phyloP scores from a whole-genome alignment of 2,329 filamentous ascomycete genomes.

The Cadophora sp. region DNA sequence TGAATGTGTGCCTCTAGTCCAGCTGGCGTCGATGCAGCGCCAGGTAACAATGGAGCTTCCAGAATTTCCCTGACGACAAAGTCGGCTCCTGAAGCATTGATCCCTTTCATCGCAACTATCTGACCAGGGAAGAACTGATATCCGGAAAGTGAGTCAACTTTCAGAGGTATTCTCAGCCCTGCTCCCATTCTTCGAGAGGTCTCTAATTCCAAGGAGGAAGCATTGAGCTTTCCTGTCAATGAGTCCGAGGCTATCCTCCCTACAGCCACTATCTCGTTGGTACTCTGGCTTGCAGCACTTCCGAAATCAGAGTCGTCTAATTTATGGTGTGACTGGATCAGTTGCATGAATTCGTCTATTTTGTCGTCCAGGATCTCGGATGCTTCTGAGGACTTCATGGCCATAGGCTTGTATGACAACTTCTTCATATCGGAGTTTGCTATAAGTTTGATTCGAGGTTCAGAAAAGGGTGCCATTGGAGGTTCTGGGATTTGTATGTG shows the following conservation, averaged over 20 bases:
- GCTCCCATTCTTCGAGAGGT: conserved; percentile 84
- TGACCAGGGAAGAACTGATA: conserved; percentile 95
- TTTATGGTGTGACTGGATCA: conserved; percentile 76
- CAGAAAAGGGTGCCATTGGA: conserved; percentile 73
- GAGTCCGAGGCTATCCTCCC: conserved; percentile 91
- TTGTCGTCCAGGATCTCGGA: conserved; percentile 94
- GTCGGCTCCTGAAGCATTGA: conserved; percentile 83
- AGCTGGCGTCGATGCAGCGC: conserved; percentile 71
- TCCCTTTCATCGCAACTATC: conserved; percentile 85
- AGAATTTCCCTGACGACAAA: conserved; percentile 83
- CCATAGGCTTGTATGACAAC: conserved; percentile 88
- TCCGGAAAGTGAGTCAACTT: conserved; percentile 69
- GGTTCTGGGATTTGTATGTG: conserved; percentile 72
- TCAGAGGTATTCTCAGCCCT: conserved; percentile 81
- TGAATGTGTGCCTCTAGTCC: conserved; percentile 73
- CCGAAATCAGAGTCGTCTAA: conserved; percentile 85
- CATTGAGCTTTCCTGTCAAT: conserved; percentile 84
- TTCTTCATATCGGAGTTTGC: conserved; percentile 91
- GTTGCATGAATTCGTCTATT: conserved; percentile 85
- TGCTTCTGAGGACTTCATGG: conserved; percentile 91
- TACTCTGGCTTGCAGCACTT: conserved; percentile 84
- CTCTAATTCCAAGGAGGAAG: conserved; percentile 85
- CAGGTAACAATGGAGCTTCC: conserved; percentile 74
- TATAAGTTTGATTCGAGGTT: conserved; percentile 82
- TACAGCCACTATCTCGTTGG: conserved; percentile 85